phyloP scores from a whole-genome alignment of 495 filamentous ascomycete genomes.

The Aspergillus mulundensis region DNA sequence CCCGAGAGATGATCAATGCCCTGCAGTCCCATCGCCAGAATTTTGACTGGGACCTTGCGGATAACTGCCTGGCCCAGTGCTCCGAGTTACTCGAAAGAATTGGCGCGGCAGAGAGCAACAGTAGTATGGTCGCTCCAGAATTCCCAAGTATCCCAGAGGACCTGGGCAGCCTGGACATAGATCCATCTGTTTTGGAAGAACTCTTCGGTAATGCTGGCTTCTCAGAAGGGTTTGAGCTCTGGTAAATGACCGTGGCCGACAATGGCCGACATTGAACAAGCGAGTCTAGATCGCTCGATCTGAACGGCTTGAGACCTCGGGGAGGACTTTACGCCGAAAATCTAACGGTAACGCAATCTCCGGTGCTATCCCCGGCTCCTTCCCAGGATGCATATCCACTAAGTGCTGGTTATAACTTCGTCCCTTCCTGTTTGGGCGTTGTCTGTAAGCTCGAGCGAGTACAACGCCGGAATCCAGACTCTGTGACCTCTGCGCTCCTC shows the following conservation, averaged over 20 bases:
- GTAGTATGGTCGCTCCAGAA: not conserved
- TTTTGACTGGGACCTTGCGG: constrained; percentile 31
- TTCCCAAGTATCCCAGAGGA: not conserved
- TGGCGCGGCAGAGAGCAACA: not conserved
- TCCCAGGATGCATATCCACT: not conserved
- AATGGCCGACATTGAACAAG: too few species aligned
- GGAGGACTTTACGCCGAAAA: too few species aligned
- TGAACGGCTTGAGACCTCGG: too few species aligned
- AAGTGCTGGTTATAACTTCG: not conserved
- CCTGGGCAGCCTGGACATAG: not conserved
- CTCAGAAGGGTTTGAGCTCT: not conserved
- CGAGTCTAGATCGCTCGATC: too few species aligned
- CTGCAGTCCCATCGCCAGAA: constrained; percentile 23
- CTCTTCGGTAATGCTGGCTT: constrained; percentile 1
- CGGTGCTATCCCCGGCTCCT: not conserved
- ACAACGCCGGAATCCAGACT: not conserved
- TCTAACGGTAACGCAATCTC: not conserved
- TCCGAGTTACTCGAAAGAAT: constrained; percentile 26
- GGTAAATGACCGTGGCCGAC: not conserved
- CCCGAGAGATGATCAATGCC: constrained; percentile 14
- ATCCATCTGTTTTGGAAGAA: constrained; percentile 1
- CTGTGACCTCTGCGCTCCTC: not conserved
- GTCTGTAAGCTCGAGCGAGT: not conserved
- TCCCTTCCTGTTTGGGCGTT: not conserved
- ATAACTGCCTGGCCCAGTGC: constrained; percentile 27